Conservation (phyloP, 495 filamentous ascomycete species). For the Jackrogersella multiformis region DNA sequence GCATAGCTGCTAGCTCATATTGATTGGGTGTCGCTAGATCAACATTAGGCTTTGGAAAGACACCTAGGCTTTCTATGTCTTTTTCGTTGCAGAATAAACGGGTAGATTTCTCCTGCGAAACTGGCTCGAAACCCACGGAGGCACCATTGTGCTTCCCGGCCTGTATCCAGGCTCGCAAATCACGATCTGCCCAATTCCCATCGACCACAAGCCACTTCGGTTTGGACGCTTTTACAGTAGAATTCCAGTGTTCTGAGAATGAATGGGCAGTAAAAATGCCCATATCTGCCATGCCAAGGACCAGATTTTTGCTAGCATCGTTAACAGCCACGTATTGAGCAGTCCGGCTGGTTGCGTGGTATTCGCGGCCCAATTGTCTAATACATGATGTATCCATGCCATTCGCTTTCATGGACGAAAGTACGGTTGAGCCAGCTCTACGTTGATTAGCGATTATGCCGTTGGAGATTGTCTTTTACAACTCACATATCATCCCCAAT, state of each 20-base stretch:
- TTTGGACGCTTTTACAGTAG: conserved; percentile 60
- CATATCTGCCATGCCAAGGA: conserved; percentile 95
- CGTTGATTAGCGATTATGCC: conserved; percentile 2
- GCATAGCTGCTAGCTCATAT: conserved; percentile 80
- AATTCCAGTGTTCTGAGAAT: conserved; percentile 66
- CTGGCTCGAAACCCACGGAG: conserved; percentile 88
- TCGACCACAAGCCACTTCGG: conserved; percentile 83
- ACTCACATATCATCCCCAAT: conserved; percentile 75
- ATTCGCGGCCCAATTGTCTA: conserved; percentile 58
- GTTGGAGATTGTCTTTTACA: not conserved
- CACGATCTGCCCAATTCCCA: conserved; percentile 76
- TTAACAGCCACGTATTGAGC: conserved; percentile 94
- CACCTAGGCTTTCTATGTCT: conserved; percentile 46
- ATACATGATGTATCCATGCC: conserved; percentile 73
- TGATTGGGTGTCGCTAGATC: conserved; percentile 84
- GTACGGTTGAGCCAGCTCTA: conserved; percentile 72
- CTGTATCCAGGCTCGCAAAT: conserved; percentile 69
- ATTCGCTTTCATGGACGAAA: conserved; percentile 66
- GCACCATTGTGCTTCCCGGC: conserved; percentile 63
- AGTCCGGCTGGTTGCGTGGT: conserved; percentile 66
- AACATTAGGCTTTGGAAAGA: conserved; percentile 70
- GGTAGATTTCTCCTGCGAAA: conserved; percentile 78
- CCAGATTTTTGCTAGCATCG: conserved; percentile 79
- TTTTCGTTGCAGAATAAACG: conserved; percentile 66
- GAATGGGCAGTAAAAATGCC: conserved; percentile 71